These are phyloP conservation scores for Elsinoe arachidis DNA, from an alignment of 2,329 filamentous ascomycete genomes.

Conservation along the genomic window DNA sequence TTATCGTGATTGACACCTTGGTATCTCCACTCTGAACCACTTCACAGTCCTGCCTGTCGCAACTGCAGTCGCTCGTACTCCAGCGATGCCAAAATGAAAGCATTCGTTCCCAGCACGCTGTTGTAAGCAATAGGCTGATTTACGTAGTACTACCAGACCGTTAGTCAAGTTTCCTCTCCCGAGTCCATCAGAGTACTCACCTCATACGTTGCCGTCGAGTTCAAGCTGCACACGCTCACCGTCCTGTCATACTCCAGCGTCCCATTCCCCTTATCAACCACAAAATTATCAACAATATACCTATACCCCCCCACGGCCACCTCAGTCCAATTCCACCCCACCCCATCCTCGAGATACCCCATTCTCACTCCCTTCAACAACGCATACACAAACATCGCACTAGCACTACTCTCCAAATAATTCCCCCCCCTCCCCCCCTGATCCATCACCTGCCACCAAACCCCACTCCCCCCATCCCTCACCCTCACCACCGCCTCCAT, in stretches of 20 bases:
- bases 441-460: slow-evolving; percentile 52
- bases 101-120: not conserved
- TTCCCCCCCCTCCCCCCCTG: slow-evolving; percentile 43
- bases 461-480: slow-evolving; percentile 35
- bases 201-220: slow-evolving; percentile 42
- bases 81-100: not conserved
- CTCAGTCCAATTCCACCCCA: slow-evolving; percentile 38
- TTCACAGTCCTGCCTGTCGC: too few species aligned
- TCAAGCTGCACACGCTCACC: slow-evolving; percentile 44
- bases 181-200: slow-evolving; percentile 26
- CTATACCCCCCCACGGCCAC: slow-evolving; percentile 38
- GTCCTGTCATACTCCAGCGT: slow-evolving; percentile 46
- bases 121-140: not conserved
- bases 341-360: slow-evolving; percentile 27
- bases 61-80: not conserved
- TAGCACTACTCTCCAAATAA: slow-evolving; percentile 52
- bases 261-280: slow-evolving; percentile 40
- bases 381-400: slow-evolving; percentile 49
- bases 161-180: not conserved
- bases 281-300: slow-evolving; percentile 37
- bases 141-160: not conserved
- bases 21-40: too few species aligned
- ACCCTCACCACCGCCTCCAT: slow-evolving; percentile 33
- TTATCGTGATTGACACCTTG: too few species aligned
- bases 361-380: slow-evolving; percentile 40